Percentiles rank a stretch among this genome's conserved stretches.
These are phyloP conservation scores for Solanum appendiculatum DNA, from an alignment of 257 asterid species.

Conservation along the genomic window DNA sequence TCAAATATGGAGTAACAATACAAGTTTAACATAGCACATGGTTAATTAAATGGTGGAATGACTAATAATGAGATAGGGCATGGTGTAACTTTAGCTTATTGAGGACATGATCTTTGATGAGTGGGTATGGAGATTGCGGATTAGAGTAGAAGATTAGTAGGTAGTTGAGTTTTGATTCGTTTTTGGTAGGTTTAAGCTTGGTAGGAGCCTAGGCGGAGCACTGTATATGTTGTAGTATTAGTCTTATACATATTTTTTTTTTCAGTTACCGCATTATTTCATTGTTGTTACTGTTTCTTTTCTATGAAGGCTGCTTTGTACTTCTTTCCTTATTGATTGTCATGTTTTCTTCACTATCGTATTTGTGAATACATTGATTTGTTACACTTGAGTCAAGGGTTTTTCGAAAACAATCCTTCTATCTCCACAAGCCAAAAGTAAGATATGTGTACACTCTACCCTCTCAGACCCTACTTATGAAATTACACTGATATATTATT, in stretches of 20 bases:
- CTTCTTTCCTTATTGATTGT: too few relatives aligned
- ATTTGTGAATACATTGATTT: too few relatives aligned
- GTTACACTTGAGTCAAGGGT: too few relatives aligned
- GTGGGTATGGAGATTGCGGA: neutral
- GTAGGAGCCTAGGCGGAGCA: neutral
- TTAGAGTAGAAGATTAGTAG: neutral
- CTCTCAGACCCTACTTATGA: too few relatives aligned
- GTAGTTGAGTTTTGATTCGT: neutral
- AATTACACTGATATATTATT: too few relatives aligned
- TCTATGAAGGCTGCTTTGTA: too few relatives aligned
- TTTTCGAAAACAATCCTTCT: too few relatives aligned
- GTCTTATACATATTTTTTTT: neutral
- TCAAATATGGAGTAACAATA: too few relatives aligned
- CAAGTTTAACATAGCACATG: neutral
- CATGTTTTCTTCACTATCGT: too few relatives aligned
- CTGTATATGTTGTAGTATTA: neutral
- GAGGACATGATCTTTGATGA: neutral
- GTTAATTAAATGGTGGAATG: neutral
- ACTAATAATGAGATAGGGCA: neutral
- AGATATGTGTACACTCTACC: too few relatives aligned
- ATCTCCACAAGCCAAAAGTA: too few relatives aligned
- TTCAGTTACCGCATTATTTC: too few relatives aligned
- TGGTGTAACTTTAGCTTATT: neutral
- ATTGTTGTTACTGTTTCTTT: neutral
- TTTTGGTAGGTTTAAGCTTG: rapidly evolving